phyloP scores from a whole-genome alignment of 2,329 filamentous ascomycete species.

The Neonectria punicea region DNA sequence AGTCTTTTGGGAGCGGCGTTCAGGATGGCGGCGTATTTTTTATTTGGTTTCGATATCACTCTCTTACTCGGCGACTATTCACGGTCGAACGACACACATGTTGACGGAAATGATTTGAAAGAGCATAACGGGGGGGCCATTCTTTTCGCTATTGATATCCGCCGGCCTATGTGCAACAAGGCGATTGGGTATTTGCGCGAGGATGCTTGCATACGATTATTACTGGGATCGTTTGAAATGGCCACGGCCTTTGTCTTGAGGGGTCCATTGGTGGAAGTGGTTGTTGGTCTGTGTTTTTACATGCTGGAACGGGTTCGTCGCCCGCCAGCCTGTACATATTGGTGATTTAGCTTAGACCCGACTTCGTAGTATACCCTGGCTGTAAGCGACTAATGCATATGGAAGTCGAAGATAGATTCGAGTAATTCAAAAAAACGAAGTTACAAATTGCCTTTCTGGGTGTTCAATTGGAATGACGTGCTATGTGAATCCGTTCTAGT shows the following conservation, averaged over 20 bases:
- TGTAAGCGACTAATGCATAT: conserved; percentile 48
- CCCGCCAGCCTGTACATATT: conserved; percentile 43
- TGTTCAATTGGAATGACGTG: neutral
- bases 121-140: conserved; percentile 33
- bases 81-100: conserved; percentile 43
- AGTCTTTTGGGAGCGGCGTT: conserved; percentile 41
- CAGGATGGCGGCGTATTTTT: conserved; percentile 34
- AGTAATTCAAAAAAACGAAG: conserved; percentile 31
- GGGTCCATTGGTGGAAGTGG: conserved; percentile 32
- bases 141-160: conserved; percentile 31
- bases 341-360: conserved; percentile 47
- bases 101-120: conserved; percentile 42
- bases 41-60: conserved; percentile 44
- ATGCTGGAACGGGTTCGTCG: conserved; percentile 31
- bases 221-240: conserved; percentile 26
- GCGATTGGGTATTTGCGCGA: conserved; percentile 39
- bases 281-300: conserved; percentile 39
- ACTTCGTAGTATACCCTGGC: conserved; percentile 52
- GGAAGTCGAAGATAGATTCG: conserved; percentile 40
- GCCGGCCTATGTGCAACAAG: conserved; percentile 22
- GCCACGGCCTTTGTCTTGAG: conserved; percentile 27
- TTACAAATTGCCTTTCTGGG: neutral
- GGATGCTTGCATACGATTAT: conserved; percentile 36
- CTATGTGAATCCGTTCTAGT: neutral
- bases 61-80: conserved; percentile 42